Percentiles rank a stretch among this genome's conserved stretches.
Evolutionary conservation across 2,329 filamentous ascomycete species (phyloP).

Genomic region (Cytospora schulzeri): DNA sequence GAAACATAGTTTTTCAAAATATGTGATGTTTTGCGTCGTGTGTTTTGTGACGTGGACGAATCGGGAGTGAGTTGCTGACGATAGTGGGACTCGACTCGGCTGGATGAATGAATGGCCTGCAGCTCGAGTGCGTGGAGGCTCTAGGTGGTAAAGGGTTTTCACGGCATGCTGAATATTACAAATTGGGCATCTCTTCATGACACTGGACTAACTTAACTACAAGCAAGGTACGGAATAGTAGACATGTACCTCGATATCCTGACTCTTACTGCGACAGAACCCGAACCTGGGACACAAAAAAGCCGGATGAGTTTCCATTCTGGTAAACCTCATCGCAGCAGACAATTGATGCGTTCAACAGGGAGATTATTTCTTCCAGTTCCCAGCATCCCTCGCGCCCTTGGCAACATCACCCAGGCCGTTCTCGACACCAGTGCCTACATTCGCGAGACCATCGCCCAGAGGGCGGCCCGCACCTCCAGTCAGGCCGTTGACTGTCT

Average conservation of each 20-base stretch:
- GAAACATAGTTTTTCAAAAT: background rate
- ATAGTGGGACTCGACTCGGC: background rate
- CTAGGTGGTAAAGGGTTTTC: background rate
- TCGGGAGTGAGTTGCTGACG: background rate
- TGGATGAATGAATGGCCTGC: background rate
- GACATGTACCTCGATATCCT: background rate
- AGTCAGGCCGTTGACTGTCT: conserved; percentile 56
- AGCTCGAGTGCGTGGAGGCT: background rate
- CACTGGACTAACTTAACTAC: too few species aligned
- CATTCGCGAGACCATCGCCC: conserved; percentile 55
- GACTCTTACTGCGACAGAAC: background rate
- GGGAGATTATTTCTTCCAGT: conserved; percentile 49
- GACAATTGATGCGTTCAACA: too few species aligned
- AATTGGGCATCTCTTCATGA: background rate
- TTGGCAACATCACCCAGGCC: conserved; percentile 52
- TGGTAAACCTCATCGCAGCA: background rate
- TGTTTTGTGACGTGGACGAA: background rate
- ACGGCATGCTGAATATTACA: background rate
- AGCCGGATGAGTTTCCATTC: too few species aligned
- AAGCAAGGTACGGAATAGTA: too few species aligned
- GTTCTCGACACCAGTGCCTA: conserved; percentile 56
- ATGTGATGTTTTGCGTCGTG: background rate
- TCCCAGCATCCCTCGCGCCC: conserved; percentile 59
- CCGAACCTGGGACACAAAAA: background rate
- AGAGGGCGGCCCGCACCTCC: conserved; percentile 57